phyloP scores from a whole-genome alignment of 2,329 filamentous ascomycete genomes.

The Aspergillus sp. region DNA sequence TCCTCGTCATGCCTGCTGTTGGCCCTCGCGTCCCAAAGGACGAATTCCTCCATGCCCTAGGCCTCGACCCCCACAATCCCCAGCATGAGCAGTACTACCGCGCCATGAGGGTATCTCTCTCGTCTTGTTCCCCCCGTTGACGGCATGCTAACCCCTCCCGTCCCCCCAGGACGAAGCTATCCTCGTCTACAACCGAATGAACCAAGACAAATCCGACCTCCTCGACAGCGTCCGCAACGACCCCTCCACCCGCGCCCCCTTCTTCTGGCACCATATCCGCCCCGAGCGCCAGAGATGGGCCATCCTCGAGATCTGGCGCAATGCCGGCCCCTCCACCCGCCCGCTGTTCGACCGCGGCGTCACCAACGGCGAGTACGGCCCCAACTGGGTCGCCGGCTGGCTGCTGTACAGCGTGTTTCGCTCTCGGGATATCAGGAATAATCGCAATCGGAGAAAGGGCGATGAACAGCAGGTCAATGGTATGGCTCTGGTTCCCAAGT shows the following conservation, averaged over 20 bases:
- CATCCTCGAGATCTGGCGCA: slow-evolving; percentile 34
- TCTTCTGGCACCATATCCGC: slow-evolving; percentile 40
- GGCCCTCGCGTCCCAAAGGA: slow-evolving; percentile 38
- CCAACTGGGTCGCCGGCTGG: slow-evolving; percentile 40
- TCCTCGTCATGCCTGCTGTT: slow-evolving; percentile 23
- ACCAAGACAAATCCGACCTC: slow-evolving; percentile 31
- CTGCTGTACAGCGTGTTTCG: slow-evolving; percentile 40
- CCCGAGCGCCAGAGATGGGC: slow-evolving; percentile 34
- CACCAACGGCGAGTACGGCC: slow-evolving; percentile 35
- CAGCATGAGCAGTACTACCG: slow-evolving; percentile 37
- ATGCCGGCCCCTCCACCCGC: slow-evolving; percentile 29
- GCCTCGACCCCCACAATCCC: slow-evolving; percentile 31
- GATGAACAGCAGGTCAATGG: slow-evolving; percentile 15
- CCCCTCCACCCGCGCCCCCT: slow-evolving; percentile 30
- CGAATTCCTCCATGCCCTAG: slow-evolving; percentile 38
- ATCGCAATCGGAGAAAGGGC: slow-evolving; percentile 34
- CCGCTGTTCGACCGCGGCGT: slow-evolving; percentile 32
- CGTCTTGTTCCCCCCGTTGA: background rate
- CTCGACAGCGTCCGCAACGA: slow-evolving; percentile 32
- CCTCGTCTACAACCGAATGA: slow-evolving; percentile 33
- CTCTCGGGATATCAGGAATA: slow-evolving; percentile 38
- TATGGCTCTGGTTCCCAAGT: slow-evolving; percentile 5
- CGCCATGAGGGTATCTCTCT: slow-evolving; percentile 34
- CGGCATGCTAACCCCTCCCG: background rate
- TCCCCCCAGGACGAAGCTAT: slow-evolving; percentile 39